Evolutionary conservation across 2,329 filamentous ascomycete genomes (phyloP), one percentile per base, ranked within the genome.

Genomic region (Alternaria panax): DNA sequence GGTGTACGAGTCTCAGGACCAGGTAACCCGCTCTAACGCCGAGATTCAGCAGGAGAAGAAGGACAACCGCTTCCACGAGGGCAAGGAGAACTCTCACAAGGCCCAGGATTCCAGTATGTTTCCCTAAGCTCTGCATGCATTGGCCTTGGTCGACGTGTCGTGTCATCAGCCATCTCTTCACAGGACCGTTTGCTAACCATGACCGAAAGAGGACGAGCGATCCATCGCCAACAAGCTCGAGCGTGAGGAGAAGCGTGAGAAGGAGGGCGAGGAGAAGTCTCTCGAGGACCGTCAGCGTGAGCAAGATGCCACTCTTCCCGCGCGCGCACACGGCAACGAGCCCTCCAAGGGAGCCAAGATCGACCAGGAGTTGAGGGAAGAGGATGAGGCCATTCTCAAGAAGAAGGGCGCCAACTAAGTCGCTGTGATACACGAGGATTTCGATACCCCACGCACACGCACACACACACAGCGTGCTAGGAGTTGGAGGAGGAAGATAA

Each of bases 1-100:
- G 61, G 80, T 92, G 75, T 93, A 95, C 80, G 90, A 93, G 80
- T 88, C 85, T 57, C 89, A 88, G 59, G 91, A 95, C 80, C 91
- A 95, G 79, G 85, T 86, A 70, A 92, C 88, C 76, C 75, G 80
- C 62, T 85, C 86, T 62, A 75, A 85, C 59, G 82, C 85, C 2
- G 80, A 85, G 62, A 79, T 83, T 41, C 78, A 84, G 24, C 81
- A 83, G 20, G 81, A 86, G 51, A 80, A 84, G 54, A 80, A 84
- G 27, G 82, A 83, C 22, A 81, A 86, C 55, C 84, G 87, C 60
- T 95, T 87, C 81, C 81, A 93, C 62, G 90, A 94, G 81, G 92
- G 92, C 69, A 83, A 89, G 76, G 77, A 84, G 59, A 82, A 91
- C 76, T 89, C 89, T 52, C 92, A 96, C 79, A 77, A 84, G 62